Evolutionary conservation across 352 stramenopile genomes (phyloP), one percentile per base, ranked within the genome.

Genomic region (Globisporangium cylindrosporum): DNA sequence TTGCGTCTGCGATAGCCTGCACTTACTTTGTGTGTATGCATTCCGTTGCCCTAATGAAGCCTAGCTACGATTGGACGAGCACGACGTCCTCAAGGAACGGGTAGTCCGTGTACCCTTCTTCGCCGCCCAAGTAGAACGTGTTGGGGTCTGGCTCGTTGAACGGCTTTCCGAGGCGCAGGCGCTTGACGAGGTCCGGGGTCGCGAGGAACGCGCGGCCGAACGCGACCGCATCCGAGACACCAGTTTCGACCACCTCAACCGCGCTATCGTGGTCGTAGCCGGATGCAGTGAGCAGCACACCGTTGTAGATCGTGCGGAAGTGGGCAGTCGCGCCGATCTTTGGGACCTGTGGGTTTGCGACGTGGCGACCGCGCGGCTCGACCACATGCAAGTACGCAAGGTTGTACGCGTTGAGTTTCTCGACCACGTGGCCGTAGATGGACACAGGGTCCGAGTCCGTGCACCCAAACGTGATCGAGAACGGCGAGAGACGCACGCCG

Each of bases 161-260:
- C 20, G 76, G 63, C 9, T 65, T n/a, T 15, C 66, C 64, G 27
- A 72, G 53, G 27, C 69, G 29, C 27, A 84, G 34, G 3, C 77
- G 67, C 20, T 77, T 61, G 9, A 82, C 73, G 41, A 86, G 59
- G 55, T 86, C 78, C 32, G 78, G 78, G 24, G 82, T 86, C 36
- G 77, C 70, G 55, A 86, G 82, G 71, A 82, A 86, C 36, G 69
- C 66, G n/a, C 78, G 74, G 15, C 78, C 77, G 58, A 77, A 86
- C 15, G 75, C 77, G 7, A 86, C 74, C n/a, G 64, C 64, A 48
- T 86, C 77, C 18, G 64, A 72, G 4, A 43, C 18, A 7, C 68
- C 75, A 3, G 69, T 48, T 1, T 60, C 57, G 8, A 86, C 55
- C 29, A 66, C 68, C 18, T 54, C 66, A 14, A 43, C 48, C 15